These are phyloP conservation scores for Erysiphe pulchra DNA, from an alignment of 2,329 filamentous ascomycete genomes.

Conservation along the genomic window DNA sequence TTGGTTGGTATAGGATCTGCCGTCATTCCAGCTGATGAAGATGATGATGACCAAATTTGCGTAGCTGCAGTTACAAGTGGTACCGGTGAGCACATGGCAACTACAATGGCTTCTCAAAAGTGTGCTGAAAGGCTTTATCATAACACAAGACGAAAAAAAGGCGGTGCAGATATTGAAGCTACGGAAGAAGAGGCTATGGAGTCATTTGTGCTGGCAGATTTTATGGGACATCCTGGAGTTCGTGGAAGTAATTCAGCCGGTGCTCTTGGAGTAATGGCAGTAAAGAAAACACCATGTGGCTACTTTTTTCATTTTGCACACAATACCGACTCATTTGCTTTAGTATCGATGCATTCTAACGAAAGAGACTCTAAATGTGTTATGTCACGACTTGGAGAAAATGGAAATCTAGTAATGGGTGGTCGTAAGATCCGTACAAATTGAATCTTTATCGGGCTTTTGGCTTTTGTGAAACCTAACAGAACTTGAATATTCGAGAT, in stretches of 20 bases:
- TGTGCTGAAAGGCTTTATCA: slow-evolving; percentile 71
- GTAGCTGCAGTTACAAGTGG: slow-evolving; percentile 80
- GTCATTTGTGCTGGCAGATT: slow-evolving; percentile 64
- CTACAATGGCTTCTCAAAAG: slow-evolving; percentile 67
- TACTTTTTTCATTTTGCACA: slow-evolving; percentile 82
- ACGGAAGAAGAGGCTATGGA: slow-evolving; percentile 57
- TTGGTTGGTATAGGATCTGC: slow-evolving; percentile 78
- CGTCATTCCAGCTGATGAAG: slow-evolving; percentile 50
- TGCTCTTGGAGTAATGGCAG: slow-evolving; percentile 71
- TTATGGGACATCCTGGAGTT: slow-evolving; percentile 79
- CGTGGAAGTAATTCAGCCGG: slow-evolving; percentile 53
- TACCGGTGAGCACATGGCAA: slow-evolving; percentile 94
- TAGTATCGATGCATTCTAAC: slow-evolving; percentile 67
- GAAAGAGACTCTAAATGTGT: slow-evolving; percentile 54
- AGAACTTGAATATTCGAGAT: no score
- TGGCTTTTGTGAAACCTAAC: neutral
- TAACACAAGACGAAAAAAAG: slow-evolving; percentile 30
- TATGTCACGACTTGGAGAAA: slow-evolving; percentile 43
- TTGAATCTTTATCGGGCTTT: neutral
- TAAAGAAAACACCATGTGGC: slow-evolving; percentile 58
- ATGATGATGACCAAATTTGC: slow-evolving; percentile 39
- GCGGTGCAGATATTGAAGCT: slow-evolving; percentile 36
- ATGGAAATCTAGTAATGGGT: slow-evolving; percentile 11
- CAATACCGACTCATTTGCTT: slow-evolving; percentile 72
- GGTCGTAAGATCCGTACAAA: slow-evolving; percentile 11